Percentiles rank a stretch among this genome's conserved stretches.
Conservation (phyloP, 306 rosid species). For the Elaeagnus macrophylla region DNA sequence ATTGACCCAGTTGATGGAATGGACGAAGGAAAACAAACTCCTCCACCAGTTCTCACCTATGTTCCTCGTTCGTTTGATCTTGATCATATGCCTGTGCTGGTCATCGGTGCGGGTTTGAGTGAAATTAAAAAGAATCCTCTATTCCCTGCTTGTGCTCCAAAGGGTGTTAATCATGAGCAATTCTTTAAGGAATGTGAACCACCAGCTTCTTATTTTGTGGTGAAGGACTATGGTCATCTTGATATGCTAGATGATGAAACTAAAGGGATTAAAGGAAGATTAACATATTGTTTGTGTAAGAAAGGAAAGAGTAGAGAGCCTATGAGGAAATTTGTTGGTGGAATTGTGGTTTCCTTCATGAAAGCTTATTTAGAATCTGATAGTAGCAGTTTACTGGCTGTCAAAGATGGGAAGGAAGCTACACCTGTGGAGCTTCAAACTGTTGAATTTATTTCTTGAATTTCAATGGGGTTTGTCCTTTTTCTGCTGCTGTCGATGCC, state of each 20-base stretch:
- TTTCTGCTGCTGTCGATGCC: too few relatives aligned
- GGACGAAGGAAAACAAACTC: constrained; percentile 64
- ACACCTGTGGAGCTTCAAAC: constrained; percentile 42
- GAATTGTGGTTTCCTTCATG: constrained; percentile 66
- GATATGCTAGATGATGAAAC: constrained; percentile 84
- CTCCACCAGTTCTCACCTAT: constrained; percentile 70
- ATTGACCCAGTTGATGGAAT: constrained; percentile 90
- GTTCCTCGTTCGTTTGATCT: constrained; percentile 55
- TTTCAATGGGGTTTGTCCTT: too few relatives aligned
- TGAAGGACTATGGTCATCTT: constrained; percentile 59
- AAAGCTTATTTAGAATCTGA: constrained; percentile 51
- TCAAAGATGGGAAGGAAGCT: constrained; percentile 30
- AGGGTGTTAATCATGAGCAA: constrained; percentile 68
- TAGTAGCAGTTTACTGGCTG: constrained; percentile 29
- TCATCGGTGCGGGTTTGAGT: constrained; percentile 67
- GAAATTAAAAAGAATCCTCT: constrained; percentile 42
- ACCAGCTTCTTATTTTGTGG: constrained; percentile 61
- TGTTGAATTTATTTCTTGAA: constrained; percentile 30
- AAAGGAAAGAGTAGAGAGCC: constrained; percentile 66
- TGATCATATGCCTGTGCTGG: constrained; percentile 42
- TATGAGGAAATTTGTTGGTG: constrained; percentile 89
- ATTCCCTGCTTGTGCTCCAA: constrained; percentile 77
- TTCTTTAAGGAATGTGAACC: constrained; percentile 54
- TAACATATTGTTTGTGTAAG: constrained; percentile 48
- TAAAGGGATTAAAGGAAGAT: constrained; percentile 54